These are phyloP conservation scores for Symbiodinium natans DNA, from an alignment of 73 alveolate genomes.

Conservation along the genomic window DNA sequence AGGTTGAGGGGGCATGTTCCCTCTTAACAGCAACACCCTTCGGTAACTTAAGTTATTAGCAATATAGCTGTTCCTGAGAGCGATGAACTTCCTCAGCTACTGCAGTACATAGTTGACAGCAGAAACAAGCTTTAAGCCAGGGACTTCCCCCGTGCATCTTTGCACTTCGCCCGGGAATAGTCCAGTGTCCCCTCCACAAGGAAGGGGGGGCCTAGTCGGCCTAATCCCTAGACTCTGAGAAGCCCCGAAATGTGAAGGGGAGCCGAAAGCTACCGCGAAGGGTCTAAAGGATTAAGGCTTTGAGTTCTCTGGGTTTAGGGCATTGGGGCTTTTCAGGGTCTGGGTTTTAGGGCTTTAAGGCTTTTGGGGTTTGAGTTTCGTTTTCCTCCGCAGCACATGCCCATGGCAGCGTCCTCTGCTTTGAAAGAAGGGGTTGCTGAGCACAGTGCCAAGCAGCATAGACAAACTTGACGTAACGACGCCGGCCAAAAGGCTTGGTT, in stretches of 20 bases:
- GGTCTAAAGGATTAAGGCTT: background rate
- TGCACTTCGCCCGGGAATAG: conserved; percentile 24
- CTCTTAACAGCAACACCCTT: background rate
- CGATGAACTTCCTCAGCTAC: background rate
- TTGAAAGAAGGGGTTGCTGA: too few species aligned
- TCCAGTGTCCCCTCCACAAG: conserved; percentile 71
- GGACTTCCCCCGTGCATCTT: background rate
- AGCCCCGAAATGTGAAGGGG: too few species aligned
- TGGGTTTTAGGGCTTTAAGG: background rate
- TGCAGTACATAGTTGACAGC: background rate
- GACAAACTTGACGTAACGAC: too few species aligned
- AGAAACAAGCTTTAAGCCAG: background rate
- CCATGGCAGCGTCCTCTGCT: too few species aligned
- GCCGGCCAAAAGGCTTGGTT: too few species aligned
- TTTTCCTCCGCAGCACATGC: too few species aligned
- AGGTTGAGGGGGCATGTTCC: background rate
- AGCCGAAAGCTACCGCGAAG: too few species aligned
- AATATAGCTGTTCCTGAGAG: background rate
- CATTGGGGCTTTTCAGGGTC: background rate
- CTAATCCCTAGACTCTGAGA: too few species aligned
- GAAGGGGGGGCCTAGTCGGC: too few species aligned
- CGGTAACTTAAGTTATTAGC: background rate
- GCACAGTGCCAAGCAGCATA: too few species aligned
- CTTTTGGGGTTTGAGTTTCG: too few species aligned
- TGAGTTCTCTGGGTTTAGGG: background rate